A percentile compares a stretch with the other conserved stretches of the same genome.
Conservation (phyloP, 2,329 filamentous ascomycete genomes). For the Trichoderma koningii region DNA sequence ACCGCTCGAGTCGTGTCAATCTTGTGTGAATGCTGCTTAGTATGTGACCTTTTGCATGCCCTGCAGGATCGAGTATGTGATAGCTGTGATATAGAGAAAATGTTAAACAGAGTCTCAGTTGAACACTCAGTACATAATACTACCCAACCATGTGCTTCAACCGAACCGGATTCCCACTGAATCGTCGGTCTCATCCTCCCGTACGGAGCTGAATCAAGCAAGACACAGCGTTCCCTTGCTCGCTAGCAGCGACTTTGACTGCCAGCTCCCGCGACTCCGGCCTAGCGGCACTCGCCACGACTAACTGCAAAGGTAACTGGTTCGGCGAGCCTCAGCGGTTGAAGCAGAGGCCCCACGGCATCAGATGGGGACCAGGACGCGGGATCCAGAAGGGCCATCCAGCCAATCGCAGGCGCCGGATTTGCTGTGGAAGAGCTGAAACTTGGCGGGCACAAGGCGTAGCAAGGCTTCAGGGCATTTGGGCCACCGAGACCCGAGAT, state of each 20-base stretch:
- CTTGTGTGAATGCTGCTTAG: neutral
- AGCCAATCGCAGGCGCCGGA: neutral
- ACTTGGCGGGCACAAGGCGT: neutral
- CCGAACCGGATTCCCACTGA: too few species aligned
- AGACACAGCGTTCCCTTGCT: too few species aligned
- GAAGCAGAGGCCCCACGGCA: too few species aligned
- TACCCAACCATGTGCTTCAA: too few species aligned
- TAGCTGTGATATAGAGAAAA: too few species aligned
- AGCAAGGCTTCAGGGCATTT: slow-evolving; percentile 3
- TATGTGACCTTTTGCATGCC: too few species aligned
- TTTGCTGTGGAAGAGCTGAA: neutral
- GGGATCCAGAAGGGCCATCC: neutral
- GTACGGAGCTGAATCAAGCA: too few species aligned
- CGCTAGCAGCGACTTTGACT: too few species aligned
- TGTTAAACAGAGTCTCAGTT: too few species aligned
- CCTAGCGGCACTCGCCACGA: slow-evolving; percentile 21
- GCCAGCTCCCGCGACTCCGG: slow-evolving; percentile 12
- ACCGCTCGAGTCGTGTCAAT: neutral
- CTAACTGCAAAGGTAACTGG: neutral
- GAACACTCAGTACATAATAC: too few species aligned
- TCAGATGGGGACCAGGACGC: neutral
- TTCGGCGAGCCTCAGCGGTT: slow-evolving; percentile 11
- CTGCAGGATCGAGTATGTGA: too few species aligned
- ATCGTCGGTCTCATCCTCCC: too few species aligned
- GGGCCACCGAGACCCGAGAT: neutral